These are phyloP conservation scores for Oryza longistaminata DNA, from an alignment of 176 grass and related monocot species.

Conservation along the genomic window DNA sequence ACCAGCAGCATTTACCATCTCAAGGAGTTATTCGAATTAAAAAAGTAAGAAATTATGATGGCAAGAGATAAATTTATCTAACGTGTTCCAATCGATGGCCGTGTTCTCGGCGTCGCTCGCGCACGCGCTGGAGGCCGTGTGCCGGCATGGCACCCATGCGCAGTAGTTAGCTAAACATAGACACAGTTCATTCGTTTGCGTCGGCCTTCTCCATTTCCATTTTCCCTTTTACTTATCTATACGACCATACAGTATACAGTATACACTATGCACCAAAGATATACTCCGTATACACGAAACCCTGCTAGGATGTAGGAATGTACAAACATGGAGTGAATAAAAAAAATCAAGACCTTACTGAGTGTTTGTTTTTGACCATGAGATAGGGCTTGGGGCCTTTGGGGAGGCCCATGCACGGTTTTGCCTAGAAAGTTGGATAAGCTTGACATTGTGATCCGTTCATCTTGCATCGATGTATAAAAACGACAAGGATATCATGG, in stretches of 20 bases:
- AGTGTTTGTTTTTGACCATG: background rate
- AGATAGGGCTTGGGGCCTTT: too few species aligned
- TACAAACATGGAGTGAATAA: background rate
- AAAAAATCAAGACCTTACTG: background rate
- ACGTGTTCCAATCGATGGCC: conserved; percentile 70
- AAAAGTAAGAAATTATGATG: background rate
- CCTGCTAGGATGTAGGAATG: background rate
- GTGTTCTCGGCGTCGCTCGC: conserved; percentile 52
- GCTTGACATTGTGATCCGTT: background rate
- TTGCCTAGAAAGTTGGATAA: too few species aligned
- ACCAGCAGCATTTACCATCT: background rate
- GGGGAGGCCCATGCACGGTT: too few species aligned
- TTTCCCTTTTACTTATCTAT: background rate
- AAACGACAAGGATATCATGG: background rate
- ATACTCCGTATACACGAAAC: too few species aligned
- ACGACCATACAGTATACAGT: background rate
- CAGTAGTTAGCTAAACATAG: background rate
- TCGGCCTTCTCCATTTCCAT: background rate
- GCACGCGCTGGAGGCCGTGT: conserved; percentile 43
- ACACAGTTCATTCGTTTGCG: background rate
- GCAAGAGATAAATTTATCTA: background rate
- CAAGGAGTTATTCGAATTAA: background rate
- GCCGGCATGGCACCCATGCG: conserved; percentile 12
- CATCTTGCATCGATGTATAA: background rate
- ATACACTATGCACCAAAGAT: background rate